Base-by-base conservation (phyloP, 129 eudicot genomes). In the Dittrichia graveolens region DNA sequence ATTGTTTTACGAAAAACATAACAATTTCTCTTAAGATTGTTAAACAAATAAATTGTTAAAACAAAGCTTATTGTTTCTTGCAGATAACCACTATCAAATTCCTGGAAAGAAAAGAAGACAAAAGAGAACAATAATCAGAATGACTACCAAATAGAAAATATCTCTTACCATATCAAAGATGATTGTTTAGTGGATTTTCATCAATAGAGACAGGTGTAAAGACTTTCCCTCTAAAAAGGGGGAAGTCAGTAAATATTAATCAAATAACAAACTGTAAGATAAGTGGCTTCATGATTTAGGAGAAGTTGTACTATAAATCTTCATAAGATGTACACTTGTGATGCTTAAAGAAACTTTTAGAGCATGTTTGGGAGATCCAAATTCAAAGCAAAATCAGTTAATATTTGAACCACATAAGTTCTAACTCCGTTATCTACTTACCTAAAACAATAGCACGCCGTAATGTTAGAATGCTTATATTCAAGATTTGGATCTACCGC, bases 31-130 rank as follows among this genome's bases (percentile, higher is more conserved):
- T 8, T 37, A 41, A 14, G 3, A 31, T 49, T 31, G 10, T 5
- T 16, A 49, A 15, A 43, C 38, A 13, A 43, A 31, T 35, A 15
- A 62, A 11, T 56, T 44, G 16, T 44, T 54, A 43, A 6, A 43
- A 4, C 5, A 41, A 5, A 3, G 8, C 59, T 63, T 52, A 60
- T 8, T 50, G 73, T 15, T 71, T 71, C 44, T 63, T 53, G 61
- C 16, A 65, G 59, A 42, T 61, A 34, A 37, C 42, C 38, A 16
- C 50, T 13, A 10, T 39, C 41, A 52, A 19, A 50, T 70, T 61
- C 67, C 75, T 68, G 71, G 52, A 40, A 76, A 67, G 42, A 35
- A 6, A 70, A 69, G 56, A 68, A 77, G 8, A 55, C 7, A 61
- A 38, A 43, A 39, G 7, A 48, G 19, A 61, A 62, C 59, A 38